phyloP scores from a whole-genome alignment of 805 yeast species.

The Saccharomyces eubayanus region DNA sequence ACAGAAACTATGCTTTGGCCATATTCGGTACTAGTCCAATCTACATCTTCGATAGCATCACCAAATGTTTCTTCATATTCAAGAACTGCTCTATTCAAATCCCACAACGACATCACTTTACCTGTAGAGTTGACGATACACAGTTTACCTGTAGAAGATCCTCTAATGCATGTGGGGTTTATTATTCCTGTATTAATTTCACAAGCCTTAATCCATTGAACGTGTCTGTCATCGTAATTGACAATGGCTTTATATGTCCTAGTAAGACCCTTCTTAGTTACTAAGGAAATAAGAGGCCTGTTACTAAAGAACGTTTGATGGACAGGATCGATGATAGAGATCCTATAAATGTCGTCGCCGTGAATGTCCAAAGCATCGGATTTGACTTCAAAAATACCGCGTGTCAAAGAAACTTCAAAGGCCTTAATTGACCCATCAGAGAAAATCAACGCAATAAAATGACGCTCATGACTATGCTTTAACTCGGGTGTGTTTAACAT shows the following conservation, averaged over 20 bases:
- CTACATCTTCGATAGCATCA: conserved; percentile 55
- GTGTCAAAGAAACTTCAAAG: conserved; percentile 25
- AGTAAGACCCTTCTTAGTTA: conserved; percentile 45
- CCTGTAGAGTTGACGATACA: conserved; percentile 60
- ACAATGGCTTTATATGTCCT: conserved; percentile 40
- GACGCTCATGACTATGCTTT: conserved; percentile 28
- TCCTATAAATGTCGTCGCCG: conserved; percentile 33
- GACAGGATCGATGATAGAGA: conserved; percentile 62
- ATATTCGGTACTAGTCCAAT: conserved; percentile 71
- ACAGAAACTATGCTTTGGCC: conserved; percentile 70
- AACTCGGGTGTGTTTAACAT: conserved; percentile 33
- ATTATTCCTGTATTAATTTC: conserved; percentile 48
- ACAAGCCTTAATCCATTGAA: conserved; percentile 48
- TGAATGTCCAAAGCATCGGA: conserved; percentile 14
- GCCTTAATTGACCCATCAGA: conserved; percentile 24
- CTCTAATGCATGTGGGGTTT: conserved; percentile 49
- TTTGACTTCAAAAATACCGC: conserved; percentile 31
- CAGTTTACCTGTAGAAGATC: conserved; percentile 66
- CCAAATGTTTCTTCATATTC: conserved; percentile 46
- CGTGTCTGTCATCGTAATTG: conserved; percentile 10
- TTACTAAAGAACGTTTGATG: conserved; percentile 31
- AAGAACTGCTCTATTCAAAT: conserved; percentile 53
- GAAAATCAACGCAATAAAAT: conserved; percentile 46
- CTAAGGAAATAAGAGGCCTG: conserved; percentile 45
- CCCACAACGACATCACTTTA: conserved; percentile 65